Conservation (phyloP, 345 rosid species). For the Mangifera indica region DNA sequence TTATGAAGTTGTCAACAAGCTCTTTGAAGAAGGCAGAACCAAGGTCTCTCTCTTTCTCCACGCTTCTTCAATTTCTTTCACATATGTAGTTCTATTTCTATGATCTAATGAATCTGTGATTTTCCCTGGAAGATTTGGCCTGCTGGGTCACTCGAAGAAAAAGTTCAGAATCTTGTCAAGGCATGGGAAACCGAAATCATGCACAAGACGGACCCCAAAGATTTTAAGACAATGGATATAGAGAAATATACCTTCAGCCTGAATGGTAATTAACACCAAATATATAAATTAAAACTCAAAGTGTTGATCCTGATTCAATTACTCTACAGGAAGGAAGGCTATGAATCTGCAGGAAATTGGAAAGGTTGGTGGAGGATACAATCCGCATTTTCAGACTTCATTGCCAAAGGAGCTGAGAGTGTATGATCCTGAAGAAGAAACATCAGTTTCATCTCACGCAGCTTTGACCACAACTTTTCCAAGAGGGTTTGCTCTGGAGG, state of each 20-base stretch:
- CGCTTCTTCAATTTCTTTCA: not conserved
- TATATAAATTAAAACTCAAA: too few species aligned
- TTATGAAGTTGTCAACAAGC: conserved; percentile 51
- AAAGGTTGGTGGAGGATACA: conserved; percentile 59
- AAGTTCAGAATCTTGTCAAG: conserved; percentile 63
- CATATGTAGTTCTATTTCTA: too few species aligned
- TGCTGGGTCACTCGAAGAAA: conserved; percentile 46
- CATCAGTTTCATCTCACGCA: conserved; percentile 29
- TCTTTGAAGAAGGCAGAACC: conserved; percentile 60
- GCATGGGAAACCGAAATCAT: conserved; percentile 72
- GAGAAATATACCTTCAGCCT: conserved; percentile 36
- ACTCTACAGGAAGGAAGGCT: conserved; percentile 43
- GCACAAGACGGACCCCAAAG: conserved; percentile 36
- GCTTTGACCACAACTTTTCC: conserved; percentile 58
- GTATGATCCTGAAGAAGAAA: conserved; percentile 37
- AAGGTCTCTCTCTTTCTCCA: conserved; percentile 26
- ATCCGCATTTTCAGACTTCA: conserved; percentile 46
- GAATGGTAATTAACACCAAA: conserved; percentile 44
- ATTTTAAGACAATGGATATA: conserved; percentile 39
- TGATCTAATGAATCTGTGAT: not conserved
- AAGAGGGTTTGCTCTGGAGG: conserved; percentile 59
- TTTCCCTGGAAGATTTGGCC: conserved; percentile 4
- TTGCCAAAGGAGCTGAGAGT: conserved; percentile 40
- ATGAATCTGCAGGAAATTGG: conserved; percentile 38
- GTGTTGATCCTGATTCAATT: not conserved